Evolutionary conservation across 768 basidiomycete species (phyloP).

Genomic region (Phaeotremella fagi): DNA sequence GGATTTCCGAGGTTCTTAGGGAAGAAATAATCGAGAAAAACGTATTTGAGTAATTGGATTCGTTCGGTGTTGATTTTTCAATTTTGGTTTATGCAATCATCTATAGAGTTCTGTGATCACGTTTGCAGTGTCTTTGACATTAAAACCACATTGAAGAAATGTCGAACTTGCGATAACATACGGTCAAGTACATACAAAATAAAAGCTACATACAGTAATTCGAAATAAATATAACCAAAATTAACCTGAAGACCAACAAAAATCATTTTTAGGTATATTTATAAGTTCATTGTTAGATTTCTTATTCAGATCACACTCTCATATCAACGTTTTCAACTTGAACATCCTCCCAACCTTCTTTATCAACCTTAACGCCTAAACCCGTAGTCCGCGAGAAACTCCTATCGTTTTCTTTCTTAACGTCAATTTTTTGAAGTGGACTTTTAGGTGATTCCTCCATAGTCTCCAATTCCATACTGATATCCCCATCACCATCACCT

Average conservation of each 20-base stretch:
- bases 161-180: too few species aligned
- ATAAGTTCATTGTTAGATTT: too few species aligned
- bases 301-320: neutral
- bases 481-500: neutral
- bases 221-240: too few species aligned
- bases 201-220: too few species aligned
- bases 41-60: neutral
- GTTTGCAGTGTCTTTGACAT: too few species aligned
- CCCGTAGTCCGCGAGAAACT: neutral
- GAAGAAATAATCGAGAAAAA: neutral
- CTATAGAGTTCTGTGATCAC: slow-evolving; percentile 1
- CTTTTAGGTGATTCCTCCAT: neutral
- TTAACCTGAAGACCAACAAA: too few species aligned
- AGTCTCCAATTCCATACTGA: neutral
- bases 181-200: too few species aligned
- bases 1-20: neutral
- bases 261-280: too few species aligned
- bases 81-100: neutral
- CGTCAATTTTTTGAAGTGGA: neutral
- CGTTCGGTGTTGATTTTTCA: neutral
- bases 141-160: too few species aligned
- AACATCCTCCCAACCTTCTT: slow-evolving; percentile 3
- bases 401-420: neutral
- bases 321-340: slow-evolving; percentile 3
- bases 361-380: neutral